Percentiles rank a stretch among this genome's conserved stretches.
Evolutionary conservation across 2,329 filamentous ascomycete species (phyloP).

Genomic region (Fusarium palustre): DNA sequence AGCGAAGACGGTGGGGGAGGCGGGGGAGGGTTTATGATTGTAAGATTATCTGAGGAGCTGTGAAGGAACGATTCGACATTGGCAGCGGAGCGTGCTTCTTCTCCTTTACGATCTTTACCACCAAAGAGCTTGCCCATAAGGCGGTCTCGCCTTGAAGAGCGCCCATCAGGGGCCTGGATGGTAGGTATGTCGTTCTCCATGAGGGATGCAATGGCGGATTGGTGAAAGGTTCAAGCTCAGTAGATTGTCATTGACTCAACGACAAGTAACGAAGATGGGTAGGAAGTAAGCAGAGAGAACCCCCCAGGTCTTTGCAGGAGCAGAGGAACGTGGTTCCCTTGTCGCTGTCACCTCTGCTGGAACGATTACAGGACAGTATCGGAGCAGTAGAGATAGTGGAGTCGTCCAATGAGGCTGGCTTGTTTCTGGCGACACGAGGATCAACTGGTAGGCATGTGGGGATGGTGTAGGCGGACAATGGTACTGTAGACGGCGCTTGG

Average conservation of each 20-base stretch:
- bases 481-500: constrained; percentile 43
- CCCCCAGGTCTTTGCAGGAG: constrained; percentile 26
- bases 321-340: constrained; percentile 28
- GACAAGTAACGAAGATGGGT: constrained; percentile 18
- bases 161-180: constrained; percentile 54
- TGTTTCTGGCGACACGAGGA: constrained; percentile 47
- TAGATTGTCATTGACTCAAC: constrained; percentile 49
- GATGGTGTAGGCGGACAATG: constrained; percentile 43
- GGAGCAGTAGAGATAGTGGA: constrained; percentile 44
- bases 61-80: constrained; percentile 71
- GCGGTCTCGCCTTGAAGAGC: constrained; percentile 63
- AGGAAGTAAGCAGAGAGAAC: constrained; percentile 31
- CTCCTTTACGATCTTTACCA: constrained; percentile 56
- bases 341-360: constrained; percentile 32
- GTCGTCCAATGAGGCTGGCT: constrained; percentile 47
- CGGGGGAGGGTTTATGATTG: constrained; percentile 64
- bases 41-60: constrained; percentile 66
- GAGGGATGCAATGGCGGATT: constrained; percentile 37
- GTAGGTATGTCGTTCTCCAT: constrained; percentile 61
- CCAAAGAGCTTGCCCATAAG: constrained; percentile 74
- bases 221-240: constrained; percentile 35
- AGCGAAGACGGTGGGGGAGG: constrained; percentile 24
- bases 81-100: constrained; percentile 53
- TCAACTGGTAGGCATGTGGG: constrained; percentile 48
- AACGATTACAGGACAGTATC: constrained; percentile 38